phyloP scores from a whole-genome alignment of 192 early-diverging fungal genomes.

The Coemansia sp. region DNA sequence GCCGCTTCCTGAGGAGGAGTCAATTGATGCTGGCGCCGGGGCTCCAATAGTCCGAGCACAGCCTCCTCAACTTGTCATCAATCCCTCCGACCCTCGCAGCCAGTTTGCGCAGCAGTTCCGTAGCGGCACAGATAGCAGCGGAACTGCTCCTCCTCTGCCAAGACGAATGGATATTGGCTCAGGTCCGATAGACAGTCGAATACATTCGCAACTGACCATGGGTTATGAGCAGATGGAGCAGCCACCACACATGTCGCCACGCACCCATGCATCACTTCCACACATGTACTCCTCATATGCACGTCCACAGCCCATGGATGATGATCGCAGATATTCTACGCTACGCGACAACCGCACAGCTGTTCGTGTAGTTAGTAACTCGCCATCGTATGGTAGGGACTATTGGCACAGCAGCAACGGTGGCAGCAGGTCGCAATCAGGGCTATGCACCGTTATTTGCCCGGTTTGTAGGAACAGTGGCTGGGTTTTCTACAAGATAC shows the following conservation, averaged over 20 bases:
- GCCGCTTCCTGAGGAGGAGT: slow-evolving; percentile 40
- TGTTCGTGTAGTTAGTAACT: slow-evolving; percentile 7
- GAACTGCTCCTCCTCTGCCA: slow-evolving; percentile 16
- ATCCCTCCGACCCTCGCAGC: slow-evolving; percentile 51
- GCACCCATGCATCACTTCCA: slow-evolving; percentile 15
- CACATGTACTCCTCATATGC: slow-evolving; percentile 11
- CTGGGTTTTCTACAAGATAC: slow-evolving; percentile 15
- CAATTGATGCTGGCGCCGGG: slow-evolving; percentile 46
- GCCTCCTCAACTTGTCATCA: slow-evolving; percentile 37
- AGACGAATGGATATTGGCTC: slow-evolving; percentile 17
- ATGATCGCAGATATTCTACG: slow-evolving; percentile 13
- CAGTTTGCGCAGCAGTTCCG: slow-evolving; percentile 29
- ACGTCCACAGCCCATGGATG: neutral
- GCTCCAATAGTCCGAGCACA: slow-evolving; percentile 43
- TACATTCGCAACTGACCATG: slow-evolving; percentile 18
- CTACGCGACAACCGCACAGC: slow-evolving; percentile 20
- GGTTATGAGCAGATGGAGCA: slow-evolving; percentile 41
- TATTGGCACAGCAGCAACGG: neutral
- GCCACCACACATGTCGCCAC: slow-evolving; percentile 24
- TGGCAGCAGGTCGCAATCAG: neutral
- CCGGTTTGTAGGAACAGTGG: slow-evolving; percentile 34
- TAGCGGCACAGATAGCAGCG: slow-evolving; percentile 4
- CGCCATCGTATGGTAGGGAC: neutral
- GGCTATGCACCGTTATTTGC: slow-evolving; percentile 10
- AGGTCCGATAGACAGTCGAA: slow-evolving; percentile 31